phyloP scores from a whole-genome alignment of 208 protist genomes.

The Acanthamoeba culbertsoni region DNA sequence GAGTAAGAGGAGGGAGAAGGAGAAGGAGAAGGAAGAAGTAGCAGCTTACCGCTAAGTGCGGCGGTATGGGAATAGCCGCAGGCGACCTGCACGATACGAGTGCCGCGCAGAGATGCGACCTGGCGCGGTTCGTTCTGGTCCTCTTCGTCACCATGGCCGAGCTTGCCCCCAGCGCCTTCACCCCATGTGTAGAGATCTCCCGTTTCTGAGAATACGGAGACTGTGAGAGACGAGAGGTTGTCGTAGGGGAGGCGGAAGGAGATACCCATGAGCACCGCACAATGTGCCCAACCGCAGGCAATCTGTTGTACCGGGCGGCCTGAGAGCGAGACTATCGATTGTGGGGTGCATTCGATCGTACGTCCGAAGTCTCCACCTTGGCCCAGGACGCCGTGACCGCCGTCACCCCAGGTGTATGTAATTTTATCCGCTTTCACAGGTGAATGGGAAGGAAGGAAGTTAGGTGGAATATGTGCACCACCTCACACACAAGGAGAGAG shows the following conservation, averaged over 20 bases:
- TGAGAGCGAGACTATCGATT: neutral
- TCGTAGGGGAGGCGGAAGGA: neutral
- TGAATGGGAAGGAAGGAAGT: neutral
- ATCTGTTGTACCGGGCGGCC: neutral
- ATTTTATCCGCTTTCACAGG: neutral
- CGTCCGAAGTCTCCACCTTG: conserved; percentile 52
- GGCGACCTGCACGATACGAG: neutral
- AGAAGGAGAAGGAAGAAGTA: neutral
- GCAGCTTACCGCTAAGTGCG: conserved; percentile 9
- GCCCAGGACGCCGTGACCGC: conserved; percentile 38
- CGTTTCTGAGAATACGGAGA: neutral
- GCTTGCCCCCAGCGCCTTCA: neutral
- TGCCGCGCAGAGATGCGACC: neutral
- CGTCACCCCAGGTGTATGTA: conserved; percentile 42
- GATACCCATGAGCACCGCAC: conserved; percentile 22
- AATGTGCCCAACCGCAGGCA: conserved; percentile 31
- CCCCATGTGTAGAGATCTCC: conserved; percentile 42
- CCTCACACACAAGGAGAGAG: too few relatives aligned
- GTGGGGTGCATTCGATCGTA: conserved; percentile 30
- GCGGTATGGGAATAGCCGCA: conserved; percentile 29
- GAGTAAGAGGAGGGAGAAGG: too few relatives aligned
- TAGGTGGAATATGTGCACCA: too few relatives aligned
- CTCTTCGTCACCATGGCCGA: conserved; percentile 54
- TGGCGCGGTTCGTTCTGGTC: conserved; percentile 17
- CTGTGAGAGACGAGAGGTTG: neutral